A percentile compares a stretch with the other conserved stretches of the same genome.
phyloP scores from a whole-genome alignment of 331 rosid genomes.

The Acacia concinna region DNA sequence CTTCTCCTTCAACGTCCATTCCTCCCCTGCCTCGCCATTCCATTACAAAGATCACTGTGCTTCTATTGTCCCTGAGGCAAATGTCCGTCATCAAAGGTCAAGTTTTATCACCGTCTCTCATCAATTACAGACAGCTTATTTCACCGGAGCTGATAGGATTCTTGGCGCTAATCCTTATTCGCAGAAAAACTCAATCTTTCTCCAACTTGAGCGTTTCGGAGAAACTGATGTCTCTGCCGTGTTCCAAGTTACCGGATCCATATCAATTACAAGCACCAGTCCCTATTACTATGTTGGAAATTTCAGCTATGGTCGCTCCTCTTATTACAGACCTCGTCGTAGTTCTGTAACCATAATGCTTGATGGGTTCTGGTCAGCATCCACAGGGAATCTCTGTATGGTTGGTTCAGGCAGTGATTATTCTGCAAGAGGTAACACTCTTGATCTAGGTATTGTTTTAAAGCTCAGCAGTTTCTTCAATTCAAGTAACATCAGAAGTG shows the following conservation, averaged over 20 bases:
- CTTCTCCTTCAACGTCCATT: constrained; percentile 27
- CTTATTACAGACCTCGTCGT: not conserved
- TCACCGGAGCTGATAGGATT: constrained; percentile 34
- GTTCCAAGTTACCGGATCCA: constrained; percentile 38
- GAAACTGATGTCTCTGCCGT: constrained; percentile 30
- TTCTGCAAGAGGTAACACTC: constrained; percentile 24
- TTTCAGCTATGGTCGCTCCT: not conserved
- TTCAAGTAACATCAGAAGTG: constrained; percentile 33
- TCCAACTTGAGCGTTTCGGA: not conserved
- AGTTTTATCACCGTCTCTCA: not conserved
- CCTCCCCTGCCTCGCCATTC: constrained; percentile 26
- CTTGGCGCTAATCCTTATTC: constrained; percentile 3
- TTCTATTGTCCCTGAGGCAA: constrained; percentile 38
- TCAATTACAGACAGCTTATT: constrained; percentile 36
- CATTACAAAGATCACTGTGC: constrained; percentile 45
- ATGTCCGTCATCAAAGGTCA: not conserved
- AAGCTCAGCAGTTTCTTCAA: constrained; percentile 48
- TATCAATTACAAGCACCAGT: constrained; percentile 15
- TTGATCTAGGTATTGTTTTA: constrained; percentile 33
- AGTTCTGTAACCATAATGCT: constrained; percentile 24
- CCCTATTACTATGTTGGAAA: constrained; percentile 3
- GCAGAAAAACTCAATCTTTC: not conserved
- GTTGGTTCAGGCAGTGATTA: constrained; percentile 37
- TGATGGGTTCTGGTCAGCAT: constrained; percentile 58
- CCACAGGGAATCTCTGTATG: constrained; percentile 63